Conservation (phyloP, 1,284 basidiomycete genomes). For the Ceratobasidium sp. region DNA sequence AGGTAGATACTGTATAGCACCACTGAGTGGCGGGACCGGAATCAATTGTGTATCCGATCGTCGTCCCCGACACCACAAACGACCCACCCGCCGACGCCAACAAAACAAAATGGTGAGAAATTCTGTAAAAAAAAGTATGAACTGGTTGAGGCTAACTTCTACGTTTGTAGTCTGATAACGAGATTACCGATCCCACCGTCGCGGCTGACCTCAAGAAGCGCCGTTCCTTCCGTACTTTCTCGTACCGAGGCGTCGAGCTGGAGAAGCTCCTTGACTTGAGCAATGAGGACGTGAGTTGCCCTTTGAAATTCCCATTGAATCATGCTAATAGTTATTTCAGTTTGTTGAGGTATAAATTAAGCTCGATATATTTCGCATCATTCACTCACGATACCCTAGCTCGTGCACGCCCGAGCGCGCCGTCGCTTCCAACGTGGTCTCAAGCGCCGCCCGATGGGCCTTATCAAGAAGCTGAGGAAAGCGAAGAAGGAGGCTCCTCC, state of each 20-base stretch:
- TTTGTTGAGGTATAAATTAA: slow-evolving; percentile 77
- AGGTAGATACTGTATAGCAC: slow-evolving; percentile 22
- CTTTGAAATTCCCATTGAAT: slow-evolving; percentile 8
- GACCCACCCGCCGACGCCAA: slow-evolving; percentile 19
- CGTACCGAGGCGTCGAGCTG: slow-evolving; percentile 97
- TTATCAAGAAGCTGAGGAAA: slow-evolving; percentile 99
- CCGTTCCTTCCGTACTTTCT: slow-evolving; percentile 98
- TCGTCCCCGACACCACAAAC: slow-evolving; percentile 6
- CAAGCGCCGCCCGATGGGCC: slow-evolving; percentile 97
- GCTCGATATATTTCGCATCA: not conserved
- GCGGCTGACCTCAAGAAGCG: slow-evolving; percentile 97
- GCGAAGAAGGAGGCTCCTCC: slow-evolving; percentile 99
- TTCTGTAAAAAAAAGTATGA: not conserved
- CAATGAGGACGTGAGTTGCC: slow-evolving; percentile 86
- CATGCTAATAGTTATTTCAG: slow-evolving; percentile 58
- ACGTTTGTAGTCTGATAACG: slow-evolving; percentile 74
- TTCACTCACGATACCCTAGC: slow-evolving; percentile 62
- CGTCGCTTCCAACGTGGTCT: slow-evolving; percentile 99
- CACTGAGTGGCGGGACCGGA: slow-evolving; percentile 35
- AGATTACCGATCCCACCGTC: slow-evolving; percentile 86
- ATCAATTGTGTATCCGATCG: slow-evolving; percentile 19
- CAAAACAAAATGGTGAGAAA: slow-evolving; percentile 39
- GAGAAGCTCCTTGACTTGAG: slow-evolving; percentile 96
- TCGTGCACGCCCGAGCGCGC: slow-evolving; percentile 98
- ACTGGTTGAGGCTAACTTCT: slow-evolving; percentile 51